A percentile compares a stretch with the other conserved stretches of the same genome.
Conservation (phyloP, 352 stramenopile genomes). For the Globisporangium nagaii region DNA sequence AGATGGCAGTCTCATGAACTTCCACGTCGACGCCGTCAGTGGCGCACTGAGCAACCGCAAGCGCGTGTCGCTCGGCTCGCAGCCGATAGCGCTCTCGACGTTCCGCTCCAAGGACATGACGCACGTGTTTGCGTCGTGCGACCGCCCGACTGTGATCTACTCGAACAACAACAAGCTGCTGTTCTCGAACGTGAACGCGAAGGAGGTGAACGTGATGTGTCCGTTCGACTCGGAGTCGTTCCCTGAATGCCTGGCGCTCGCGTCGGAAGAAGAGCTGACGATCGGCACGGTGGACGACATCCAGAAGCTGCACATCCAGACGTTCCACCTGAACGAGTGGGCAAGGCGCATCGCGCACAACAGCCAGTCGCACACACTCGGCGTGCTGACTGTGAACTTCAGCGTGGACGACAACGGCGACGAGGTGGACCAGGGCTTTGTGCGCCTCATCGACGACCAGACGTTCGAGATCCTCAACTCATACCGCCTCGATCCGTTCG, state of each 20-base stretch:
- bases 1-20: slow-evolving; percentile 94
- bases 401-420: slow-evolving; percentile 77
- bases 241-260: slow-evolving; percentile 93
- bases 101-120: slow-evolving; percentile 91
- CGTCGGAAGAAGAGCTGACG: slow-evolving; percentile 92
- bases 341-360: slow-evolving; percentile 90
- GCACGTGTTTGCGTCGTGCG: slow-evolving; percentile 96
- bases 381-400: slow-evolving; percentile 79
- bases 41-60: slow-evolving; percentile 77
- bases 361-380: slow-evolving; percentile 70
- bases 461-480: slow-evolving; percentile 93
- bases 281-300: slow-evolving; percentile 98
- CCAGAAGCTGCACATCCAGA: slow-evolving; percentile 98
- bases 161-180: slow-evolving; percentile 94
- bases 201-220: slow-evolving; percentile 92
- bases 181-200: slow-evolving; percentile 94
- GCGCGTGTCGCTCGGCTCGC: slow-evolving; percentile 92
- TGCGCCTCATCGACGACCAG: slow-evolving; percentile 95
- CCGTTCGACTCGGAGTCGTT: slow-evolving; percentile 91
- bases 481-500: slow-evolving; percentile 84
- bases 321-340: slow-evolving; percentile 91
- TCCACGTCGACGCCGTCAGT: slow-evolving; percentile 57
- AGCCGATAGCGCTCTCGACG: slow-evolving; percentile 91
- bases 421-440: slow-evolving; percentile 85
- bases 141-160: slow-evolving; percentile 97